A percentile compares a stretch with the other conserved stretches of the same genome.
Conservation (phyloP, 129 eudicot species). For the Helianthus tuberosus region DNA sequence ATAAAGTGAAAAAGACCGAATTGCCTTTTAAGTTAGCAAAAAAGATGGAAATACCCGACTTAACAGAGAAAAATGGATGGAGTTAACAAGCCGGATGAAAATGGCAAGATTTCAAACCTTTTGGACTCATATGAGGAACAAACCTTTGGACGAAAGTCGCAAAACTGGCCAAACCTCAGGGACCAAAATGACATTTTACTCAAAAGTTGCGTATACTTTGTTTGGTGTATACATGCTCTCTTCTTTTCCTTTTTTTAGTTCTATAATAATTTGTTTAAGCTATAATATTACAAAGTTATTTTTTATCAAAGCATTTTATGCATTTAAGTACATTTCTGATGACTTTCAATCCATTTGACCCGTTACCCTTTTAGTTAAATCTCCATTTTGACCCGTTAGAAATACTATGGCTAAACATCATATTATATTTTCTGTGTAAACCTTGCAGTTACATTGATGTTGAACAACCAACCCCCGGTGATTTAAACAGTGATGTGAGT, state of each 20-base stretch:
- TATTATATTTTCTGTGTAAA: neutral
- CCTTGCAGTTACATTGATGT: conserved; percentile 55
- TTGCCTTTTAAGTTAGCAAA: too few relatives aligned
- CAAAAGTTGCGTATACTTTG: neutral
- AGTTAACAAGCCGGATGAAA: too few relatives aligned
- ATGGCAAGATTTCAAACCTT: too few relatives aligned
- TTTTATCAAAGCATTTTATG: neutral
- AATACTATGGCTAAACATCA: neutral
- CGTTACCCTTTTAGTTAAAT: neutral
- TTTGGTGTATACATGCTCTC: neutral
- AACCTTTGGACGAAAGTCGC: too few relatives aligned
- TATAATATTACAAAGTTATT: neutral
- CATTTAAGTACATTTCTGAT: neutral
- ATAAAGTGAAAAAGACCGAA: too few relatives aligned
- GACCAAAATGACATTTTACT: too few relatives aligned
- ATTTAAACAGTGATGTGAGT: conserved; percentile 41
- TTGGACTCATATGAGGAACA: too few relatives aligned
- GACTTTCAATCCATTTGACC: neutral
- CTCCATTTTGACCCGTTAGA: neutral
- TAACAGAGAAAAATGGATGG: too few relatives aligned
- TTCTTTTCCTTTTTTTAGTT: neutral
- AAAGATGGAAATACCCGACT: too few relatives aligned
- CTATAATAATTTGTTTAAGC: neutral
- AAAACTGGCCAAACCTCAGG: too few relatives aligned
- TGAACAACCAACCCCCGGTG: conserved; percentile 51